phyloP scores from a whole-genome alignment of 2,329 filamentous ascomycete genomes.

The Trichoderma koningiopsis region DNA sequence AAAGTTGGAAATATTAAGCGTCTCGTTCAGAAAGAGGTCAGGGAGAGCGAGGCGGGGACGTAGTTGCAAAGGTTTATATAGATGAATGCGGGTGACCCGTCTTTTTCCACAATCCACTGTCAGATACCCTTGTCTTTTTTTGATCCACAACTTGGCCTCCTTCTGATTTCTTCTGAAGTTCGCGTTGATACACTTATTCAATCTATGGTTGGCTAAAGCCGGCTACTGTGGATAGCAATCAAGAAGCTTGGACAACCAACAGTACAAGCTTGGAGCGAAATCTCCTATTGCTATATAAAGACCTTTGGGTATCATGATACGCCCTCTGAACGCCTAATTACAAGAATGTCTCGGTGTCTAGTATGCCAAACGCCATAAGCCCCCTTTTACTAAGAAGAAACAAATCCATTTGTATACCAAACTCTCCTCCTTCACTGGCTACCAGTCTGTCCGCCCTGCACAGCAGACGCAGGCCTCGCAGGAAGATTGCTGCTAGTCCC shows the following conservation, averaged over 20 bases:
- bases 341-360: not conserved
- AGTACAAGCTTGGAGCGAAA: not conserved
- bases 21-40: not conserved
- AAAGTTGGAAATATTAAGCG: conserved; percentile 11
- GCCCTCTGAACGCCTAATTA: conserved; percentile 15
- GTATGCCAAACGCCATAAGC: not conserved
- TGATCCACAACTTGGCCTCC: not conserved
- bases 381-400: not conserved
- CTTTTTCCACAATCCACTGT: conserved; percentile 25
- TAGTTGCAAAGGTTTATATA: conserved; percentile 23
- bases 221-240: not conserved
- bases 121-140: conserved; percentile 21
- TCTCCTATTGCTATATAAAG: not conserved
- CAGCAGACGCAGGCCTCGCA: conserved; percentile 9
- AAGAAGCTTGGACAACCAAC: not conserved
- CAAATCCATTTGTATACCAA: too few relatives aligned
- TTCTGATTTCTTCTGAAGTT: not conserved
- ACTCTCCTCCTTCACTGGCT: not conserved
- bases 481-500: conserved; percentile 1
- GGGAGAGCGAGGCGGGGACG: not conserved
- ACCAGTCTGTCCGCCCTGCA: not conserved
- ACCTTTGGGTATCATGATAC: conserved; percentile 13
- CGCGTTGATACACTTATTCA: not conserved
- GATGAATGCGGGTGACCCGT: conserved; percentile 24
- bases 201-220: not conserved